A percentile compares a stretch with the other conserved stretches of the same genome.
Evolutionary conservation across 1,139 yeast species (phyloP).

Genomic region (Suhomyces anneliseae): DNA sequence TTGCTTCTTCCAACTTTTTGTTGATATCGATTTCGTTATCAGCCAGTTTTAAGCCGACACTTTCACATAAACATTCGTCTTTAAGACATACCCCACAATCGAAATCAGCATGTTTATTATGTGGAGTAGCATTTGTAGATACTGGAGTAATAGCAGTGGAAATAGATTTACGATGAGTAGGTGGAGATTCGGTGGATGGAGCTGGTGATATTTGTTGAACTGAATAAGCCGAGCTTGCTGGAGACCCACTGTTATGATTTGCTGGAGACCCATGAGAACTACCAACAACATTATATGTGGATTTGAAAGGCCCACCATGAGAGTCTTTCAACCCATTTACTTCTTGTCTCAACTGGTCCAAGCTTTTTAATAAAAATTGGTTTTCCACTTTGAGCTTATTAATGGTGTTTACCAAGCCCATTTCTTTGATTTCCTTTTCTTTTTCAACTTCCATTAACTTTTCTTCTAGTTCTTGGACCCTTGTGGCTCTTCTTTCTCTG

Average conservation of each 20-base stretch:
- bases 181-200: conserved; percentile 53
- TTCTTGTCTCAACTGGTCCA: conserved; percentile 36
- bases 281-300: conserved; percentile 7
- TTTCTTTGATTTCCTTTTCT: conserved; percentile 61
- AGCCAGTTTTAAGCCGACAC: conserved; percentile 52
- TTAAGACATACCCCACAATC: conserved; percentile 69
- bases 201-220: conserved; percentile 55
- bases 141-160: conserved; percentile 18
- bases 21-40: conserved; percentile 9
- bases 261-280: conserved; percentile 14
- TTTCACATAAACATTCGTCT: conserved; percentile 70
- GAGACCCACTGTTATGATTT: conserved; percentile 23
- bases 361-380: conserved; percentile 33
- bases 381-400: conserved; percentile 43
- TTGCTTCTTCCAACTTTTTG: conserved; percentile 29
- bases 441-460: conserved; percentile 61
- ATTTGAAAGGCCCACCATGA: conserved; percentile 2
- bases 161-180: conserved; percentile 13
- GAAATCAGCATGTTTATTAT: conserved; percentile 19
- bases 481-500: conserved; percentile 73
- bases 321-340: conserved; percentile 12
- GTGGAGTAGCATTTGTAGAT: conserved; percentile 20
- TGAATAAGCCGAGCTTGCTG: conserved; percentile 33
- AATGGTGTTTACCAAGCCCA: conserved; percentile 55
- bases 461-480: conserved; percentile 50